Conservation (phyloP, 768 basidiomycete genomes). For the Boletus huronensis region DNA sequence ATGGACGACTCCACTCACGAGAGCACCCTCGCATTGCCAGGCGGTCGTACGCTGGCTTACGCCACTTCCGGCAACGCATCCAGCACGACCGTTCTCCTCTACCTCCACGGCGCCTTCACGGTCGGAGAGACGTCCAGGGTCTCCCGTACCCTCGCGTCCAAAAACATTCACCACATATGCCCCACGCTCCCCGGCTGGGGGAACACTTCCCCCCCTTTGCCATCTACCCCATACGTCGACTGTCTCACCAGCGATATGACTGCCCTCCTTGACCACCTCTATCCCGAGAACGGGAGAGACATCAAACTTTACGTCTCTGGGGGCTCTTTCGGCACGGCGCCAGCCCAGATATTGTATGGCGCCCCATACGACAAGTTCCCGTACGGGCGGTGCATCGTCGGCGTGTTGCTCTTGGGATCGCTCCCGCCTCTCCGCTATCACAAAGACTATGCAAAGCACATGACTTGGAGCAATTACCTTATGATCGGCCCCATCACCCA, state of each 20-base stretch:
- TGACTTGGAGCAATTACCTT: constrained; percentile 48
- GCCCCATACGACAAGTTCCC: constrained; percentile 50
- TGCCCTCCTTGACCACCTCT: constrained; percentile 47
- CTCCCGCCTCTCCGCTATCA: constrained; percentile 47
- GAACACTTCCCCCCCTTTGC: constrained; percentile 41
- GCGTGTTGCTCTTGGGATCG: constrained; percentile 46
- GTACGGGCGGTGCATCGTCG: constrained; percentile 42
- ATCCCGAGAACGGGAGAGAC: constrained; percentile 36
- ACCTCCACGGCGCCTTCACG: constrained; percentile 54
- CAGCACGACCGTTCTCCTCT: constrained; percentile 48
- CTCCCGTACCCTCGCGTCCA: constrained; percentile 36
- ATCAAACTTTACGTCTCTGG: constrained; percentile 50
- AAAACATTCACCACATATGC: constrained; percentile 43
- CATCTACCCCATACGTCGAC: constrained; percentile 36
- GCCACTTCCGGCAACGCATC: constrained; percentile 48
- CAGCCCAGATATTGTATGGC: constrained; percentile 56
- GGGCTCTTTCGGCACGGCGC: constrained; percentile 51
- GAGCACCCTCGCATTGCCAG: constrained; percentile 20
- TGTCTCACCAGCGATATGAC: constrained; percentile 44
- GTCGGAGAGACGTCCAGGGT: constrained; percentile 41
- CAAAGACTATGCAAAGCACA: constrained; percentile 40
- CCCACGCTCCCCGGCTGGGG: constrained; percentile 63
- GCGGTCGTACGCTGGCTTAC: constrained; percentile 52
- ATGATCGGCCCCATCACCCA: constrained; percentile 43
- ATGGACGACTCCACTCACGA: constrained; percentile 12